Percentiles rank a stretch among this genome's conserved stretches.
These are phyloP conservation scores for Ramaria sp. DNA, from an alignment of 768 basidiomycete genomes.

Conservation along the genomic window DNA sequence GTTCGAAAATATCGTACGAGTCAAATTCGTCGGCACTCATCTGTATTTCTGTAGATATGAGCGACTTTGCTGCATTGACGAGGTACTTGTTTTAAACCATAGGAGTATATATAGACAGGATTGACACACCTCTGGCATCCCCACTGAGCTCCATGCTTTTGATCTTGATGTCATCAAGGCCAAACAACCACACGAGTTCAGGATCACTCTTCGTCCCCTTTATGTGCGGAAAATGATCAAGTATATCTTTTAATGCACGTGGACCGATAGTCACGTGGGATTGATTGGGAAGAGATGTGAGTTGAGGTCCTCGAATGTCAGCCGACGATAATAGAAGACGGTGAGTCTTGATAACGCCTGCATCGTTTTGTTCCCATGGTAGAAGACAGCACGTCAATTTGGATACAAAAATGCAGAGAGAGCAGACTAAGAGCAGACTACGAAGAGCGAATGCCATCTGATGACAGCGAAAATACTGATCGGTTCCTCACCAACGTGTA, in stretches of 20 bases:
- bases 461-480: too few species aligned
- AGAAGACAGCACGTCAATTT: background rate
- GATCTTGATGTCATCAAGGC: slow-evolving; percentile 52
- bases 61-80: slow-evolving; percentile 35
- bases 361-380: background rate
- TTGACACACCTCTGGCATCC: slow-evolving; percentile 46
- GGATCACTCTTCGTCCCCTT: slow-evolving; percentile 60
- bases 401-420: too few species aligned
- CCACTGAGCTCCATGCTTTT: slow-evolving; percentile 57
- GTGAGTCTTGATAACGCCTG: slow-evolving; percentile 79
- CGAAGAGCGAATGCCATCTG: background rate
- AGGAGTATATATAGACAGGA: background rate
- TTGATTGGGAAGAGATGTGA: slow-evolving; percentile 45
- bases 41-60: slow-evolving; percentile 64
- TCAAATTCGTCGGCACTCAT: slow-evolving; percentile 79
- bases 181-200: slow-evolving; percentile 75
- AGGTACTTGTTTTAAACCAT: slow-evolving; percentile 4
- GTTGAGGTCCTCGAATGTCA: slow-evolving; percentile 52
- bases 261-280: slow-evolving; percentile 66
- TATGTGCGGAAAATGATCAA: slow-evolving; percentile 68
- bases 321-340: slow-evolving; percentile 47
- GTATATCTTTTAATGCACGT: slow-evolving; percentile 59
- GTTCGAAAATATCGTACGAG: slow-evolving; percentile 50
- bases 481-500: too few species aligned
- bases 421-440: too few species aligned